A percentile compares a stretch with the other conserved stretches of the same genome.
Conservation (phyloP, 768 basidiomycete species). For the Coprinopsis cinerea region DNA sequence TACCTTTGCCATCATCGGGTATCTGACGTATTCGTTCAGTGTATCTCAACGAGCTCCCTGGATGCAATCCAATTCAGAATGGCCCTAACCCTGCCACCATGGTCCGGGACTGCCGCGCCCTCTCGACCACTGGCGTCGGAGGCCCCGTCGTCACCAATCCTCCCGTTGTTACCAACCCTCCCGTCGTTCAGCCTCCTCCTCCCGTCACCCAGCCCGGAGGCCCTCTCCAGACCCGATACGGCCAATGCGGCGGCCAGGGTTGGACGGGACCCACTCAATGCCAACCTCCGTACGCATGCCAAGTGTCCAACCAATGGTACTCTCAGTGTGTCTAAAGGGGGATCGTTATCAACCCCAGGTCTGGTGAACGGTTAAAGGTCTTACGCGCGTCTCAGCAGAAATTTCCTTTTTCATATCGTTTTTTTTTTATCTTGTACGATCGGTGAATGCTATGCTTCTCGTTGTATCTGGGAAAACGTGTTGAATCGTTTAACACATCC, state of each 20-base stretch:
- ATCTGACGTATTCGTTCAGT: no score
- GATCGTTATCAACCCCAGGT: no score
- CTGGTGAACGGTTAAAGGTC: no score
- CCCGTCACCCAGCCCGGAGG: conserved; percentile 30
- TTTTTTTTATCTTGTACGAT: no score
- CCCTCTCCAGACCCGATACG: conserved; percentile 38
- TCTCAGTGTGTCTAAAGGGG: not conserved
- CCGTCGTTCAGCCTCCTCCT: conserved; percentile 13
- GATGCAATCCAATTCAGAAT: conserved; percentile 5
- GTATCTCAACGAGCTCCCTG: conserved; percentile 5
- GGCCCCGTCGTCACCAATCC: not conserved
- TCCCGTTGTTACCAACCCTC: not conserved
- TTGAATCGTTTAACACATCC: no score
- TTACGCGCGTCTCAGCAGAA: no score
- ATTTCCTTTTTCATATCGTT: no score
- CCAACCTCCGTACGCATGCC: conserved; percentile 35
- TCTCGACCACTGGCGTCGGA: not conserved
- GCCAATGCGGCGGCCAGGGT: conserved; percentile 47
- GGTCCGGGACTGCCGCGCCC: conserved; percentile 4
- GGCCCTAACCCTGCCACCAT: conserved; percentile 3
- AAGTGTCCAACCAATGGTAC: conserved; percentile 10
- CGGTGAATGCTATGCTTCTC: no score
- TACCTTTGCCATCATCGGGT: no score
- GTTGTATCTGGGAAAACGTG: no score
- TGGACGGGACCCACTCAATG: conserved; percentile 44